Conservation (phyloP, 2,329 filamentous ascomycete genomes). For the Cladosporium sp. region DNA sequence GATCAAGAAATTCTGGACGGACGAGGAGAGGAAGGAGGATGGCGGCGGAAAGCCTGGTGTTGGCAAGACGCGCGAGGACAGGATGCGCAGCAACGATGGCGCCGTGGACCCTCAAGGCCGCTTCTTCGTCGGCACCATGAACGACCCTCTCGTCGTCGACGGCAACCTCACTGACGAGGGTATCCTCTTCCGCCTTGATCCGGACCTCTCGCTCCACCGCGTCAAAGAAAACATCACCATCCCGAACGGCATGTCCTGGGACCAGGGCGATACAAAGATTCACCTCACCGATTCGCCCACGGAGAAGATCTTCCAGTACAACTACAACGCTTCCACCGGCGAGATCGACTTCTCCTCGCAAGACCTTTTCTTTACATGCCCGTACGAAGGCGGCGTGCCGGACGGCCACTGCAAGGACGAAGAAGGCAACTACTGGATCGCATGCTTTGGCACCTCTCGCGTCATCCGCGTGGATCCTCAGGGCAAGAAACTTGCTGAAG, state of each 20-base stretch:
- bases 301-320: conserved; percentile 66
- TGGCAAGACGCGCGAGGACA: conserved; percentile 34
- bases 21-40: conserved; percentile 42
- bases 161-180: conserved; percentile 46
- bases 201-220: conserved; percentile 55
- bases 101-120: conserved; percentile 73
- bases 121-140: conserved; percentile 86
- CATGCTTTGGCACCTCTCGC: conserved; percentile 72
- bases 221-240: conserved; percentile 65
- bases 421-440: conserved; percentile 84
- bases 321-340: conserved; percentile 65
- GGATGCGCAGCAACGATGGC: conserved; percentile 74
- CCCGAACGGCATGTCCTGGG: conserved; percentile 83
- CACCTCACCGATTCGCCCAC: conserved; percentile 79
- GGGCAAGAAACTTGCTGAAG: conserved; percentile 68
- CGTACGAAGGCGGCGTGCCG: conserved; percentile 59
- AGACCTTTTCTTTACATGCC: conserved; percentile 69
- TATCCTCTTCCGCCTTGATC: conserved; percentile 67
- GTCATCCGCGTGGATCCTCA: conserved; percentile 70
- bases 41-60: conserved; percentile 27
- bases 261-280: conserved; percentile 65
- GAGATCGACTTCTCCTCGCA: conserved; percentile 62
- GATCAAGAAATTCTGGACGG: conserved; percentile 54
- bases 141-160: conserved; percentile 57
- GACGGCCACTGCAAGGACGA: conserved; percentile 83